A percentile compares a stretch with the other conserved stretches of the same genome.
Conservation (phyloP, 345 rosid genomes). For the Populus pruinosa region DNA sequence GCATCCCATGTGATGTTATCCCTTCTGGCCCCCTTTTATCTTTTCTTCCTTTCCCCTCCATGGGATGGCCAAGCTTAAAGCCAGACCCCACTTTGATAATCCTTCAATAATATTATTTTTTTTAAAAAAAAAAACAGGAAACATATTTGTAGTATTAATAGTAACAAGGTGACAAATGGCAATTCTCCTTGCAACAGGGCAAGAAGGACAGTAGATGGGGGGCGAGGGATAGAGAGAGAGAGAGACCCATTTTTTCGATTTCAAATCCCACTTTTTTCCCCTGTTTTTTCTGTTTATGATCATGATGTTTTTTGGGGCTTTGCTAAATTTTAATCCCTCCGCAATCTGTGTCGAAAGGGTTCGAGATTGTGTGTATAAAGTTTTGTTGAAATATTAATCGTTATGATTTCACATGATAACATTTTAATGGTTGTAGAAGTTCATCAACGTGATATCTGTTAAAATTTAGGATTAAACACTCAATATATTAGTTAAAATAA, state of each 20-base stretch:
- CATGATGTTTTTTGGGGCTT: not conserved
- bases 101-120: too few relatives aligned
- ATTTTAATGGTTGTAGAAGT: too few relatives aligned
- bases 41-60: not conserved
- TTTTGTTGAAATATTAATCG: too few relatives aligned
- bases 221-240: not conserved
- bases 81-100: not conserved
- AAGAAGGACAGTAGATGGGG: not conserved
- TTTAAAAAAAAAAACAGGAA: not conserved
- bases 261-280: not conserved
- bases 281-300: not conserved
- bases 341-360: not conserved
- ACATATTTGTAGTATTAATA: not conserved
- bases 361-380: not conserved
- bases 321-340: not conserved
- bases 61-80: not conserved
- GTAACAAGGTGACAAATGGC: not conserved
- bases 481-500: rapidly evolving
- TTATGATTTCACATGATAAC: too few relatives aligned
- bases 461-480: too few relatives aligned
- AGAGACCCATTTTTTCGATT: too few relatives aligned
- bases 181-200: not conserved
- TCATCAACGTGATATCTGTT: rapidly evolving
- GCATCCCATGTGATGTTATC: not conserved
- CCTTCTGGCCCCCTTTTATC: not conserved